A percentile compares a stretch with the other conserved stretches of the same genome.
Conservation (phyloP, 2,329 filamentous ascomycete species). For the Tympanopsis confertula region DNA sequence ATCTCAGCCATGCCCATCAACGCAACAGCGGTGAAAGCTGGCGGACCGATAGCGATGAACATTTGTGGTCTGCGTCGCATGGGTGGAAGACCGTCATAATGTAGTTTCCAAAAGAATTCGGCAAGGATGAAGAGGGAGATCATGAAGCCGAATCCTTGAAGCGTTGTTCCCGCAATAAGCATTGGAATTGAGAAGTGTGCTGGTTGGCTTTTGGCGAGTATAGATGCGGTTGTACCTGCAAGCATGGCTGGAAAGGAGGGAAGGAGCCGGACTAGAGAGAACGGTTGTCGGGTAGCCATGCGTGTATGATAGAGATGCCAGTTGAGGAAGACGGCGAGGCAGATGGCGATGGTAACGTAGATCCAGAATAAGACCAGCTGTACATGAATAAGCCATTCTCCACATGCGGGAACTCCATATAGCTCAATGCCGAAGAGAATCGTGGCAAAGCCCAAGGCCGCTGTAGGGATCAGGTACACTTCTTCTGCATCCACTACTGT, state of each 20-base stretch:
- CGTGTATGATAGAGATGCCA: conserved; percentile 40
- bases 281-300: conserved; percentile 34
- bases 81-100: conserved; percentile 26
- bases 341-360: conserved; percentile 41
- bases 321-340: conserved; percentile 42
- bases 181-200: conserved; percentile 20
- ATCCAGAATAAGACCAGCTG: conserved; percentile 49
- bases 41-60: conserved; percentile 38
- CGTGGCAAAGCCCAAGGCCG: background rate
- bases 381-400: conserved; percentile 35
- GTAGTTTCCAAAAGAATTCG: conserved; percentile 26
- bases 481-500: conserved; percentile 11
- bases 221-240: conserved; percentile 23
- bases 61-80: conserved; percentile 29
- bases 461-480: background rate
- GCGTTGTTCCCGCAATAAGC: conserved; percentile 25
- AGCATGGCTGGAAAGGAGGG: conserved; percentile 55
- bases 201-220: conserved; percentile 16
- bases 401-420: conserved; percentile 36
- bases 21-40: conserved; percentile 27
- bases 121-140: conserved; percentile 29
- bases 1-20: conserved; percentile 28
- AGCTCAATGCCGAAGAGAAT: conserved; percentile 18
- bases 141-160: conserved; percentile 31
- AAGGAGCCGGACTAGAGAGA: conserved; percentile 52